Percentiles rank a stretch among this genome's conserved stretches.
Conservation (phyloP, 2,329 filamentous ascomycete genomes). For the Xylaria sp. region DNA sequence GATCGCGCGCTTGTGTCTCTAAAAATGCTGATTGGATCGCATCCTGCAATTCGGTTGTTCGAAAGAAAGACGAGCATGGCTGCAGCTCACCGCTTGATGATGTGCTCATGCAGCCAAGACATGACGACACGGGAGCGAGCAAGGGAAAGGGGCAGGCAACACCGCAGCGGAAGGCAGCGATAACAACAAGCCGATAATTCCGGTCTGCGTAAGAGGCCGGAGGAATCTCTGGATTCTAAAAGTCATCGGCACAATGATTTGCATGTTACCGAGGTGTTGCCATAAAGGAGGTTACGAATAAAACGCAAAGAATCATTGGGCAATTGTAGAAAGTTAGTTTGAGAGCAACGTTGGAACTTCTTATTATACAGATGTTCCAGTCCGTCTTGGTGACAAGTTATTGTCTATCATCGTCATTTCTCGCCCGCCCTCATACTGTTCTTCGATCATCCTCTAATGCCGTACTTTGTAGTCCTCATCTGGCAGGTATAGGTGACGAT, state of each 20-base stretch:
- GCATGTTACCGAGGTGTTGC: not conserved
- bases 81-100: constrained; percentile 36
- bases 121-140: constrained; percentile 17
- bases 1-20: constrained; percentile 25
- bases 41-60: constrained; percentile 17
- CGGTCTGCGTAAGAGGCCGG: not conserved
- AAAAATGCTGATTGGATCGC: constrained; percentile 23
- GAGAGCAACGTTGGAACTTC: constrained; percentile 21
- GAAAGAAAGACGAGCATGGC: constrained; percentile 23
- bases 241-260: not conserved
- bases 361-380: constrained; percentile 40
- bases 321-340: constrained; percentile 10
- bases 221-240: not conserved
- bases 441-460: constrained; percentile 65
- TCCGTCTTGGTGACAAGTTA: constrained; percentile 23
- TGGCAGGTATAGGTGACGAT: constrained; percentile 94
- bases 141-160: constrained; percentile 13
- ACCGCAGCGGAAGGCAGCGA: not conserved
- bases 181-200: constrained; percentile 15
- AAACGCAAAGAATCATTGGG: not conserved
- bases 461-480: constrained; percentile 85
- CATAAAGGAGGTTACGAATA: not conserved
- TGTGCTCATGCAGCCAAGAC: constrained; percentile 35
- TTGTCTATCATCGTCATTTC: constrained; percentile 20
- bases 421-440: constrained; percentile 15